Conservation (phyloP, 176 grass and related monocot genomes). For the Zoysia japonica region DNA sequence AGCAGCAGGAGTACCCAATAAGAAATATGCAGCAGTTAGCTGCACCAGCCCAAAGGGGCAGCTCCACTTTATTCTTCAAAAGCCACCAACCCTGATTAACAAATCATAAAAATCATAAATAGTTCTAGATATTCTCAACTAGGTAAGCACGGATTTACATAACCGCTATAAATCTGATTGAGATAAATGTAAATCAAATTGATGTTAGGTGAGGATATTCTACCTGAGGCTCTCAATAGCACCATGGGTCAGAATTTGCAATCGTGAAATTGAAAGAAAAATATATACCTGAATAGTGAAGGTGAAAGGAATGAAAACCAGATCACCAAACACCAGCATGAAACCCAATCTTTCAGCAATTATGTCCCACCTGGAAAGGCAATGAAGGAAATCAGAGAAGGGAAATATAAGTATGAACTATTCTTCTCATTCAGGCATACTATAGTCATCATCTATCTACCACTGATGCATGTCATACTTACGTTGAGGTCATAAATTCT, state of each 20-base stretch:
- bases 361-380: slow-evolving; percentile 88
- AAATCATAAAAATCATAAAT: slow-evolving; percentile 12
- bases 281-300: slow-evolving; percentile 84
- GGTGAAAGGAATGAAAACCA: slow-evolving; percentile 98
- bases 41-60: slow-evolving; percentile 53
- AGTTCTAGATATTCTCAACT: background rate
- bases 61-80: slow-evolving; percentile 75
- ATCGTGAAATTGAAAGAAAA: slow-evolving; percentile 4
- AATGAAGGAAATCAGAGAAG: background rate
- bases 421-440: slow-evolving; percentile 5
- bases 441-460: slow-evolving; percentile 27
- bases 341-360: slow-evolving; percentile 96
- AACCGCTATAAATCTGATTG: background rate
- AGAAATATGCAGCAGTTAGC: slow-evolving; percentile 75
- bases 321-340: slow-evolving; percentile 97
- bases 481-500: slow-evolving; percentile 99
- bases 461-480: slow-evolving; percentile 40
- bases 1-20: slow-evolving; percentile 60
- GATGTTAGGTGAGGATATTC: background rate
- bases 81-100: slow-evolving; percentile 90
- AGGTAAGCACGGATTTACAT: background rate
- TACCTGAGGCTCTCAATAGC: background rate
- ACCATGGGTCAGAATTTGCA: background rate
- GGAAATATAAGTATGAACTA: background rate
- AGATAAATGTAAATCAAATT: slow-evolving; percentile 3